Evolutionary conservation across 192 early-diverging fungal genomes (phyloP).

Genomic region (Geranomyces variabilis): DNA sequence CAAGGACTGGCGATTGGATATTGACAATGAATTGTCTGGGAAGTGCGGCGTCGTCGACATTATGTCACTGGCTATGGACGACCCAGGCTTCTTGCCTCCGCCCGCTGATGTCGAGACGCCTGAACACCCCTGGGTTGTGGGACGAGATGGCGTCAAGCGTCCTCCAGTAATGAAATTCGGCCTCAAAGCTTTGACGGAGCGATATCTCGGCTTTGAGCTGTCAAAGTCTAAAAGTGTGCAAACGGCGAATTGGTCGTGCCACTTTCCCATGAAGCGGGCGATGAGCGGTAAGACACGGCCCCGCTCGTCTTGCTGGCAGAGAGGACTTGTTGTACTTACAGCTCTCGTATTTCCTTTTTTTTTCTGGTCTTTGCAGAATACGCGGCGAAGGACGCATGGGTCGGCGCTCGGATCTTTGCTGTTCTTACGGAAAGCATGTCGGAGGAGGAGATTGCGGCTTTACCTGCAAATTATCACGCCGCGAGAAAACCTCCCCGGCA

Average conservation of each 20-base stretch:
- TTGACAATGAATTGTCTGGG: neutral
- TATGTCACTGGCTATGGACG: neutral
- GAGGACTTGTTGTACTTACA: no score
- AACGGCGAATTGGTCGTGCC: no score
- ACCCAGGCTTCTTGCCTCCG: neutral
- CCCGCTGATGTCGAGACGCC: neutral
- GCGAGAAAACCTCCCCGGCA: no score
- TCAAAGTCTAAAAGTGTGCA: no score
- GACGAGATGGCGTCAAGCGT: neutral
- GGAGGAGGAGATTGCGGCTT: no score
- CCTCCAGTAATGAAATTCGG: conserved; percentile 5
- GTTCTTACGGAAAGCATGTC: neutral
- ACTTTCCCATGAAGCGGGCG: no score
- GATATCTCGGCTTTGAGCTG: neutral
- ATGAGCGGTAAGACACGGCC: no score
- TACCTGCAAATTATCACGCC: no score
- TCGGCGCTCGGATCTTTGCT: neutral
- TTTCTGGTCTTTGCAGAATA: neutral
- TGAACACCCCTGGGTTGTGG: neutral
- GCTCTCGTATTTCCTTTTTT: no score
- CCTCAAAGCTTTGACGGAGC: neutral
- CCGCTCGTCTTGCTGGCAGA: no score
- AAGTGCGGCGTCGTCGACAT: conserved; percentile 1
- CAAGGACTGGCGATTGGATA: neutral
- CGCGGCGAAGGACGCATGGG: neutral